Evolutionary conservation across 768 basidiomycete species (phyloP), one percentile per base, ranked within the genome.

Genomic region (Tricholoma flavovirens): DNA sequence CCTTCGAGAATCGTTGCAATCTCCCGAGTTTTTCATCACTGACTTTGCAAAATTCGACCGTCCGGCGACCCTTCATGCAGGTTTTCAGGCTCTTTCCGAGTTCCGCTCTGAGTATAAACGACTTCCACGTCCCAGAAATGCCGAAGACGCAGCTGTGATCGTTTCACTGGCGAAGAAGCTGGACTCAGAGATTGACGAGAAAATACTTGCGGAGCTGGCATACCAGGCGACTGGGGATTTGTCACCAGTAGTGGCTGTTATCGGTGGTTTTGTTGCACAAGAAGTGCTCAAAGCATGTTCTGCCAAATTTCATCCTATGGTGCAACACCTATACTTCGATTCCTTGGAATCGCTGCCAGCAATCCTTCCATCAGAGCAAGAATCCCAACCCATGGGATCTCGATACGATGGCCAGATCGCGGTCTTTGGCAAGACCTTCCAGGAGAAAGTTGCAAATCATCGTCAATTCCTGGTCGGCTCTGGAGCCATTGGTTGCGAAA

Each of bases 401-500:
- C 85, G 97, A 43, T 95, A 98, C 69, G 97, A 98, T 70, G 84
- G 83, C 3, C 97, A 98, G 72, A 86, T 98, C 64, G 95, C 93
- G 35, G 94, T 99, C 9, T 98, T 99, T 66, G 97, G 97, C 5
- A 90, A 85, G 70, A 66, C 73, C 1, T 98, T 98, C 84, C 97
- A 99, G 62, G 80, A 88, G 38, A 97, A 91, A 77, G 87, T 99
- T 58, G 81, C 83, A 40, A 88, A 89, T 67, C 84, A 93, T 67
- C 83, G 90, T 24, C 91, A 98, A 66, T 99, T 99, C 82, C 81
- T 99, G 45, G 97, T 99, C 55, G 97, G 97, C 8, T 86, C 96
- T n/a, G 97, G 97, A 45, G 97, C 97, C 33, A 98, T 99, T 68
- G 97, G 97, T 17, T 99, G 97, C 67, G 97, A 99, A 75, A 98